Evolutionary conservation across 2,329 filamentous ascomycete genomes (phyloP), one percentile per base, ranked within the genome.

Genomic region (Didymosphaeria variabile): DNA sequence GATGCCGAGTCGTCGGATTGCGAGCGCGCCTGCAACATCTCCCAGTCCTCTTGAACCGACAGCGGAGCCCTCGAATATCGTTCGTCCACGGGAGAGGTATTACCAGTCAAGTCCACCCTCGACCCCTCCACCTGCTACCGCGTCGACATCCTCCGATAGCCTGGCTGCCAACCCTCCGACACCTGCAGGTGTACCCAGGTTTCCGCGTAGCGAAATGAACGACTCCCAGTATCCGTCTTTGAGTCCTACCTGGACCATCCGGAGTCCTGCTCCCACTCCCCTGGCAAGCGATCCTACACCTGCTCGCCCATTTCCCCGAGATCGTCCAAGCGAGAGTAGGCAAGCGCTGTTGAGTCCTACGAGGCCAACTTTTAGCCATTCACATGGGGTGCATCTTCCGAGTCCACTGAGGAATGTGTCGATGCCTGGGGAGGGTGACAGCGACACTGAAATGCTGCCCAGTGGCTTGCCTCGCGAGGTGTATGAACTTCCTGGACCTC

Each of bases 351-450:
- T 40, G 21, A 21, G 42, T 45, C 34, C 34, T 17, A 2, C 12
- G 7, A 4, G 21, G 4, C 9, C 21, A 26, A 29, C 0, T 1
- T 38, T 45, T 52, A 40, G n/a, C 38, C 31, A 42, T 13, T 44
- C 49, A 45, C n/a, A 38, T 38, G 26, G 42, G 4, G 32, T 21
- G 32, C 36, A 31, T 5, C 6, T 36, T 19, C 49, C 32, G n/a
- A 58, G 36, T 38, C 40, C 21, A 13, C 34, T 15, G 52, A 38
- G 52, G 12, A 45, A 32, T 36, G 26, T 45, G 5, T 31, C 34
- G 3, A 51, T 66, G 34, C 63, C 57, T 36, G 61, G 34, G 57
- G 59, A 66, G 50, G 29, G 44, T 45, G 50, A 55, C 23, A 53
- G 56, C 4, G 26, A 21, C 1, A 21, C 53, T 23, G 23, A 34